A percentile compares a stretch with the other conserved stretches of the same genome.
These are phyloP conservation scores for Begonia loranthoides DNA, from an alignment of 306 rosid genomes.

Conservation along the genomic window DNA sequence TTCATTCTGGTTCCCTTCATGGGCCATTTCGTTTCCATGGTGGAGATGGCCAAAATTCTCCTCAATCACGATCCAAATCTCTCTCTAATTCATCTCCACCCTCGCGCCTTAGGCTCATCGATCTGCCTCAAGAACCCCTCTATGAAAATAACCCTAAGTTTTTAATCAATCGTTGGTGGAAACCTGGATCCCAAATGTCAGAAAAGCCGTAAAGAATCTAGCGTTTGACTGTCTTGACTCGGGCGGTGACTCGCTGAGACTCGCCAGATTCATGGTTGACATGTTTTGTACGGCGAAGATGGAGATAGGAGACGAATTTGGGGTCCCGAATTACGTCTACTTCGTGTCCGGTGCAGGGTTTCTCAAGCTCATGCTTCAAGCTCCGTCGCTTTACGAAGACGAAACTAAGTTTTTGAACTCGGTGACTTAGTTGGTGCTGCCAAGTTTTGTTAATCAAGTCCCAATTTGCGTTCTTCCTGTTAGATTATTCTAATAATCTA, in stretches of 20 bases:
- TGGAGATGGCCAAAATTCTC: neutral
- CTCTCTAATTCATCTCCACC: conserved; percentile 1
- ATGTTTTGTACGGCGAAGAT: conserved; percentile 14
- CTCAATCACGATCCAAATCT: conserved; percentile 11
- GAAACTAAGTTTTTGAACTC: conserved; percentile 1
- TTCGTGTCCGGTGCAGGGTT: neutral
- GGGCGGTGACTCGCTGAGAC: neutral
- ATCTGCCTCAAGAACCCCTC: neutral
- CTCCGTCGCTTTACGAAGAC: conserved; percentile 1
- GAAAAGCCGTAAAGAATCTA: conserved; percentile 11
- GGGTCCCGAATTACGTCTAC: conserved; percentile 16
- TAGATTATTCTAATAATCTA: too few relatives aligned
- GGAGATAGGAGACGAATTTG: conserved; percentile 15
- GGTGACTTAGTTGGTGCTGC: neutral
- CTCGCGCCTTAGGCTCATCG: neutral
- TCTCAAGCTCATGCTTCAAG: conserved; percentile 4
- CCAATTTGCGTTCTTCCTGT: neutral
- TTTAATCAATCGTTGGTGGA: neutral
- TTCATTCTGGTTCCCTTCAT: neutral
- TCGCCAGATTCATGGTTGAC: conserved; percentile 14
- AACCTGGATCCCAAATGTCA: conserved; percentile 14
- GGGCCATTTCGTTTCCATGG: neutral
- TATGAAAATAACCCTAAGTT: neutral
- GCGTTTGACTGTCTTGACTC: neutral
- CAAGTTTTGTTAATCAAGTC: conserved; percentile 5